phyloP scores from a whole-genome alignment of 2,329 filamentous ascomycete species.

The Paecilomyces dactylethromorphus region DNA sequence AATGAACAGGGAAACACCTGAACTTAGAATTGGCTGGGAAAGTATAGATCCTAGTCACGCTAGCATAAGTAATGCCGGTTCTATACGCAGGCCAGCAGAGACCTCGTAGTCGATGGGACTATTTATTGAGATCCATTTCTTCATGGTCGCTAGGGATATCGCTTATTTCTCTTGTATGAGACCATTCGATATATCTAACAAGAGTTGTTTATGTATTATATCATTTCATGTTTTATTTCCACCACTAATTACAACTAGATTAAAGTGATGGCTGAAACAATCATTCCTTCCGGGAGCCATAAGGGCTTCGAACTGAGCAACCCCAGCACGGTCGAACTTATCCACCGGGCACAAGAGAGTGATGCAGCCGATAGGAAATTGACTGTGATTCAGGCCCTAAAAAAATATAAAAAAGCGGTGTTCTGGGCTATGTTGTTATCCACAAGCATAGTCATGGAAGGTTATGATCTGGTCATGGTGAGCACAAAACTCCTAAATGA shows the following conservation, averaged over 20 bases:
- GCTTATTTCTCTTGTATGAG: background rate
- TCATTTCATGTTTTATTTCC: background rate
- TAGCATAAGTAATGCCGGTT: background rate
- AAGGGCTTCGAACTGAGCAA: background rate
- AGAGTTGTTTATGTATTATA: background rate
- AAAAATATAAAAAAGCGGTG: slow-evolving; percentile 18
- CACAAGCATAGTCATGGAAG: slow-evolving; percentile 47
- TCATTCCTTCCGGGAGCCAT: background rate
- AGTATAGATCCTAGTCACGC: background rate
- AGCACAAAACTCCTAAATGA: slow-evolving; percentile 39
- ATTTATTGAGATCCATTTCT: background rate
- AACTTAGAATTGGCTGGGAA: background rate
- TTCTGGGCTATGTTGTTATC: slow-evolving; percentile 36
- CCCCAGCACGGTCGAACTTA: background rate
- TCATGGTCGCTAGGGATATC: background rate
- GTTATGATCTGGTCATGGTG: slow-evolving; percentile 47
- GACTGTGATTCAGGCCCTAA: slow-evolving; percentile 11
- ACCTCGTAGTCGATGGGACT: background rate
- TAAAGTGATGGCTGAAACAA: background rate
- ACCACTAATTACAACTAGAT: background rate
- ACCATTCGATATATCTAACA: background rate
- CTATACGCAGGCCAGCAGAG: background rate
- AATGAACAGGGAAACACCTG: background rate
- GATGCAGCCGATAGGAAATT: background rate
- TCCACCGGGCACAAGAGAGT: background rate